Percentiles rank a stretch among this genome's conserved stretches.
phyloP scores from a whole-genome alignment of 2,329 filamentous ascomycete genomes.

The Ophiostoma piceae region DNA sequence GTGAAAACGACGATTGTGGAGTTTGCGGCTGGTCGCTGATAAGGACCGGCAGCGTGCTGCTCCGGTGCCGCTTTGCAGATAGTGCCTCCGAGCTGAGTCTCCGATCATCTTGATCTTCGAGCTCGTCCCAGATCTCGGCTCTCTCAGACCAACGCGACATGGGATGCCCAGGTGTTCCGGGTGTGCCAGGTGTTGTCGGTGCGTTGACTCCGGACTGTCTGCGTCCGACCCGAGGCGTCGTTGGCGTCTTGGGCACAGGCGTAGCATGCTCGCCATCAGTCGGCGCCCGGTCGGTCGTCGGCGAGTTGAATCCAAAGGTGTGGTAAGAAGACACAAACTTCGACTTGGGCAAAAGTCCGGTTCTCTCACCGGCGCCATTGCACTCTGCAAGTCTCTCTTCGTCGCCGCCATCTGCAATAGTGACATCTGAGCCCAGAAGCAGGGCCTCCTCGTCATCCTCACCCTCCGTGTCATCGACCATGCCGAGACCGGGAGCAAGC shows the following conservation, averaged over 20 bases:
- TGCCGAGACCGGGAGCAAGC: constrained; percentile 74
- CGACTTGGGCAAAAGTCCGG: constrained; percentile 25
- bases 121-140: constrained; percentile 80
- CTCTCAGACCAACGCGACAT: constrained; percentile 56
- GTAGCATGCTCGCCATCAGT: constrained; percentile 8
- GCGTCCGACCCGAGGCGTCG: constrained; percentile 14
- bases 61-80: constrained; percentile 42
- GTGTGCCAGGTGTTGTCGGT: constrained; percentile 33
- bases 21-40: constrained; percentile 32
- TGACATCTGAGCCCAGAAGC: constrained; percentile 45
- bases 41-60: constrained; percentile 46
- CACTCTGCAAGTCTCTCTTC: constrained; percentile 20
- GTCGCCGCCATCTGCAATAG: constrained; percentile 36
- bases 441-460: constrained; percentile 54
- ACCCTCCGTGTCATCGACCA: constrained; percentile 64
- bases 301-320: constrained; percentile 40
- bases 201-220: neutral
- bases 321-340: constrained; percentile 38
- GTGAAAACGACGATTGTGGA: neutral
- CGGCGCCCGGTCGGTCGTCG: neutral
- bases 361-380: constrained; percentile 14
- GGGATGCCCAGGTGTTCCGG: constrained; percentile 24
- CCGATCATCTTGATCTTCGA: constrained; percentile 64
- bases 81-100: constrained; percentile 25
- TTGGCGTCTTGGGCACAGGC: neutral